Conservation (phyloP, 140 eudicot genomes). For the Senecio squalidus region DNA sequence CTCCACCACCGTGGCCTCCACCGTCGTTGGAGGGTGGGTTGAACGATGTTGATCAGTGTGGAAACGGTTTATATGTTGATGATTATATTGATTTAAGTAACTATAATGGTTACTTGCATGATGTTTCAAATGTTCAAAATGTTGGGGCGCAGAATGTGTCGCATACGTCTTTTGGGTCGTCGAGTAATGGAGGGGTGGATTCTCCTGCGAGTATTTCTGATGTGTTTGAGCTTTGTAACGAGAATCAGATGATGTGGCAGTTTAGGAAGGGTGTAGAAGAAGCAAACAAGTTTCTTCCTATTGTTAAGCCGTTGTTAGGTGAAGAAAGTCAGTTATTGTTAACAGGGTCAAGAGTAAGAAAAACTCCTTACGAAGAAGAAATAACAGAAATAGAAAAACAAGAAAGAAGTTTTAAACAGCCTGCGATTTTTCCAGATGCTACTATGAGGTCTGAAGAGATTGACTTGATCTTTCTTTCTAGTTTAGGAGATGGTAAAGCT, state of each 20-base stretch:
- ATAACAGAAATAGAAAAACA: slow-evolving; percentile 37
- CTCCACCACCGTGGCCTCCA: slow-evolving; percentile 36
- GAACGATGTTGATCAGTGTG: slow-evolving; percentile 24
- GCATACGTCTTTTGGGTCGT: slow-evolving; percentile 20
- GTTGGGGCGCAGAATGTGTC: slow-evolving; percentile 20
- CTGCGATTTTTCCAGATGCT: slow-evolving; percentile 47
- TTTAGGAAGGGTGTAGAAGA: slow-evolving; percentile 63
- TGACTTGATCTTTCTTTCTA: slow-evolving; percentile 46
- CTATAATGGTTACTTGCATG: slow-evolving; percentile 30
- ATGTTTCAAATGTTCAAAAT: slow-evolving; percentile 27
- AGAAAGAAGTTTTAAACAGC: slow-evolving; percentile 52
- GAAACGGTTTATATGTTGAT: slow-evolving; percentile 20
- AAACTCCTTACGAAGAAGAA: slow-evolving; percentile 30
- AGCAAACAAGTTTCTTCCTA: slow-evolving; percentile 64
- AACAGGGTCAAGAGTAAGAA: slow-evolving; percentile 34
- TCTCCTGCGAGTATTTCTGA: slow-evolving; percentile 55
- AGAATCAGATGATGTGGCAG: slow-evolving; percentile 45
- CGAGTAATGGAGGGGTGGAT: slow-evolving; percentile 42
- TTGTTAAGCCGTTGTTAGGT: slow-evolving; percentile 19
- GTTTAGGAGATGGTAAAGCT: slow-evolving; percentile 32
- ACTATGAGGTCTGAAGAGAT: slow-evolving; percentile 48
- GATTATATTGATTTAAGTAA: slow-evolving; percentile 3
- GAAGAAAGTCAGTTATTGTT: slow-evolving; percentile 12
- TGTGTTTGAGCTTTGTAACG: slow-evolving; percentile 27
- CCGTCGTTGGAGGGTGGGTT: slow-evolving; percentile 15